Percentiles rank a stretch among this genome's conserved stretches.
Conservation (phyloP, 208 protist genomes). For the Hexamita inflata region DNA sequence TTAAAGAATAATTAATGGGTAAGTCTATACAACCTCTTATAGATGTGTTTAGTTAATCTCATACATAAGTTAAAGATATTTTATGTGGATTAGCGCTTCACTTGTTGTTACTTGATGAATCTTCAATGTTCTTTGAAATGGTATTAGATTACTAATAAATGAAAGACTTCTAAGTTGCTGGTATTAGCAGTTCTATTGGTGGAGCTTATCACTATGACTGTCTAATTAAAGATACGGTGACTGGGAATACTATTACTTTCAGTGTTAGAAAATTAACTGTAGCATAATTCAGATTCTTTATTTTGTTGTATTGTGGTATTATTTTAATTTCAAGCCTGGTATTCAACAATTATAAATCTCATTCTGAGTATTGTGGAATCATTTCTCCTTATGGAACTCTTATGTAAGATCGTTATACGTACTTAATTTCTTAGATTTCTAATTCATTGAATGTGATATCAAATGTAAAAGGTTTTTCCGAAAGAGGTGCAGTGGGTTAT, state of each 20-base stretch:
- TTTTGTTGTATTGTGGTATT: background rate
- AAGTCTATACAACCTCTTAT: background rate
- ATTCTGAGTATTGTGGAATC: background rate
- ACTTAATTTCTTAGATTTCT: background rate
- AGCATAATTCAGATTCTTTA: background rate
- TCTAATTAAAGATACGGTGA: background rate
- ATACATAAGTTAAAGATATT: background rate
- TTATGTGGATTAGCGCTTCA: background rate
- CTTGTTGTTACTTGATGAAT: background rate
- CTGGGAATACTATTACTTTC: background rate
- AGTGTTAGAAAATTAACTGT: background rate
- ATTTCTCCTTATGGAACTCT: background rate
- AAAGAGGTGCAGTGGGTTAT: background rate
- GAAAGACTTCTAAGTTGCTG: background rate
- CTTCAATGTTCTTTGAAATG: background rate
- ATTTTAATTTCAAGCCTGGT: background rate
- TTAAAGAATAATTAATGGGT: background rate
- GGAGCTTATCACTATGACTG: background rate
- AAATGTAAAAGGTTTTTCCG: background rate
- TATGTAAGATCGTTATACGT: background rate
- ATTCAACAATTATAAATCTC: background rate
- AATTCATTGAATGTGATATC: background rate
- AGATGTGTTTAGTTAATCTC: background rate
- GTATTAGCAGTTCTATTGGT: background rate
- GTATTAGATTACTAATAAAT: background rate